phyloP scores from a whole-genome alignment of 148 eudicot species.

The Selenicereus undatus region DNA sequence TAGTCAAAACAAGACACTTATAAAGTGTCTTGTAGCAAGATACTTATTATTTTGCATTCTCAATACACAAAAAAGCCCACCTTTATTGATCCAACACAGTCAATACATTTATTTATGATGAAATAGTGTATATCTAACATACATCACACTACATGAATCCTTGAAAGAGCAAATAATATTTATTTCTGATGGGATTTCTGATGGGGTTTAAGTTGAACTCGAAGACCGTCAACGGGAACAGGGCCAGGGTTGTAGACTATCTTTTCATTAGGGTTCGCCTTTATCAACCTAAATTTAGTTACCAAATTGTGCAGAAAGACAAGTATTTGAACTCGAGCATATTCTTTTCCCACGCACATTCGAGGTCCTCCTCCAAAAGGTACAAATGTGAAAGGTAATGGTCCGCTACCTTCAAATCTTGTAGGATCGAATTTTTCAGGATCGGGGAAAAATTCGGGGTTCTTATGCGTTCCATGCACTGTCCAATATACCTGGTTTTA shows the following conservation, averaged over 20 bases:
- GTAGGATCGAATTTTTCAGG: not conserved
- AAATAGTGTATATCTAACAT: too few relatives aligned
- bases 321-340: not conserved
- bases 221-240: not conserved
- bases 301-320: not conserved
- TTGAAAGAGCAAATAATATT: not conserved
- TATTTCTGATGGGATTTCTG: not conserved
- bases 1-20: too few relatives aligned
- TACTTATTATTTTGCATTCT: too few relatives aligned
- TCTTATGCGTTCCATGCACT: not conserved
- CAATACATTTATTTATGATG: too few relatives aligned
- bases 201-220: not conserved
- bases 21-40: too few relatives aligned
- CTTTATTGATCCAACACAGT: too few relatives aligned
- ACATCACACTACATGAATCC: too few relatives aligned
- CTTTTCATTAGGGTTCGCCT: not conserved
- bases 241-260: not conserved
- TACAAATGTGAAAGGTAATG: not conserved
- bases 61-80: too few relatives aligned
- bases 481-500: not conserved
- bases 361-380: not conserved
- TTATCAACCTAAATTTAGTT: not conserved
- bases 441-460: not conserved
- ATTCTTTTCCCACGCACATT: not conserved
- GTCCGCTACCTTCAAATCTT: not conserved